Conservation (phyloP, 1,139 yeast genomes). For the Debaryomyces sp. region DNA sequence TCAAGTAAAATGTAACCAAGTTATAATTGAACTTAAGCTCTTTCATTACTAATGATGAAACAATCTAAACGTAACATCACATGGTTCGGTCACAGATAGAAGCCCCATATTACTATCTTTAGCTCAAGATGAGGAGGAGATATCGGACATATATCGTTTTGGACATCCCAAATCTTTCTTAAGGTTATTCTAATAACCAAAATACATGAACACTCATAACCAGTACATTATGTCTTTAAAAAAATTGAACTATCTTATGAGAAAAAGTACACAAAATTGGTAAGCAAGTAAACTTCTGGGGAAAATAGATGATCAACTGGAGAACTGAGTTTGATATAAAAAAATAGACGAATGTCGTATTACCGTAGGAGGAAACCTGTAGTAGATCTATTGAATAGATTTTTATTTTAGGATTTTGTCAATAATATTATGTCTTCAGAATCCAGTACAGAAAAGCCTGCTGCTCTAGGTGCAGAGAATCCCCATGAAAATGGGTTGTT, state of each 20-base stretch:
- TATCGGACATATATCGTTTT: background rate
- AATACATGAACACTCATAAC: conserved; percentile 4
- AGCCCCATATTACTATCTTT: background rate
- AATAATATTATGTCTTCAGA: background rate
- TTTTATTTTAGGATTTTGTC: background rate
- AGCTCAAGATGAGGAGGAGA: background rate
- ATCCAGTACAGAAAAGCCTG: background rate
- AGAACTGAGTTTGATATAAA: background rate
- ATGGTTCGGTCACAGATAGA: background rate
- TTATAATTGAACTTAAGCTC: background rate
- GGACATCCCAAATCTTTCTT: background rate
- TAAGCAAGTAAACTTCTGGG: conserved; percentile 3
- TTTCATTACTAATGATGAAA: background rate
- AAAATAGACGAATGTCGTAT: background rate
- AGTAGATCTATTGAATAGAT: background rate
- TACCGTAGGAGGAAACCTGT: background rate
- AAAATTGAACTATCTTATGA: background rate
- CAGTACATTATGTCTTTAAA: conserved; percentile 1
- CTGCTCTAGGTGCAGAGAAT: background rate
- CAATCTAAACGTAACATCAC: background rate
- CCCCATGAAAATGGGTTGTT: conserved; percentile 20
- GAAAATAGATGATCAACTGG: conserved; percentile 6
- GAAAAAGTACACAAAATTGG: conserved; percentile 1
- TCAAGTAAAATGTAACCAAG: background rate
- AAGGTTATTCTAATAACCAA: background rate